A percentile compares a stretch with the other conserved stretches of the same genome.
Conservation (phyloP, 192 early-diverging fungal genomes). For the Coemansia sp. region DNA sequence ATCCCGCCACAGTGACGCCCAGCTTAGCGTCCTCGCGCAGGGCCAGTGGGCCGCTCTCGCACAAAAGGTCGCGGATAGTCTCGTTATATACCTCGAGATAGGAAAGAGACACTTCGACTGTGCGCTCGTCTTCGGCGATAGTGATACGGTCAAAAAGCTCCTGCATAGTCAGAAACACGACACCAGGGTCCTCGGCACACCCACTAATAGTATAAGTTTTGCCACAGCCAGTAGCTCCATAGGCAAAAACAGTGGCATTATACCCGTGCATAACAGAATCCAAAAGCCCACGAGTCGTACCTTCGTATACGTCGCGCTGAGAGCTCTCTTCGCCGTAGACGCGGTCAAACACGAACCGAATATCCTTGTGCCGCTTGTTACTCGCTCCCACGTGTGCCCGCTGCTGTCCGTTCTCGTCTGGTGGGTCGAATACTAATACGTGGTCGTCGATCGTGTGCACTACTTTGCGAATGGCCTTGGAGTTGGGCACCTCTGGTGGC, state of each 20-base stretch:
- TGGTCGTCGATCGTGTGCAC: constrained; percentile 67
- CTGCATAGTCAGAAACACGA: constrained; percentile 66
- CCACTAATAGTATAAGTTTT: constrained; percentile 87
- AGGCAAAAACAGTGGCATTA: constrained; percentile 91
- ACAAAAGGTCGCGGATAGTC: constrained; percentile 81
- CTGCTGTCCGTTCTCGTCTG: constrained; percentile 56
- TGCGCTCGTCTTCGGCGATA: constrained; percentile 56
- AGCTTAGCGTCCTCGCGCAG: constrained; percentile 72
- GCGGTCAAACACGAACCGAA: constrained; percentile 74
- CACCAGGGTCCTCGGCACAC: constrained; percentile 62
- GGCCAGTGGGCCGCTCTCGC: constrained; percentile 56
- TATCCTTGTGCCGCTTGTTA: constrained; percentile 66
- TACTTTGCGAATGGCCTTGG: constrained; percentile 50
- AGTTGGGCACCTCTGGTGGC: neutral
- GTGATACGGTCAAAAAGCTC: constrained; percentile 60
- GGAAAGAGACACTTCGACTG: constrained; percentile 66
- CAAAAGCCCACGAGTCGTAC: constrained; percentile 67
- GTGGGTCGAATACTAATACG: constrained; percentile 75
- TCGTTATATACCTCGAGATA: constrained; percentile 99
- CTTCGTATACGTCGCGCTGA: constrained; percentile 71
- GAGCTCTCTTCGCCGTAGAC: constrained; percentile 70
- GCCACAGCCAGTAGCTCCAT: constrained; percentile 80
- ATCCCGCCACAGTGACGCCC: constrained; percentile 70
- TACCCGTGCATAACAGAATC: constrained; percentile 73
- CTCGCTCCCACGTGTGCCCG: constrained; percentile 49